Conservation (phyloP, 495 filamentous ascomycete genomes). For the Penicilliopsis zonata region DNA sequence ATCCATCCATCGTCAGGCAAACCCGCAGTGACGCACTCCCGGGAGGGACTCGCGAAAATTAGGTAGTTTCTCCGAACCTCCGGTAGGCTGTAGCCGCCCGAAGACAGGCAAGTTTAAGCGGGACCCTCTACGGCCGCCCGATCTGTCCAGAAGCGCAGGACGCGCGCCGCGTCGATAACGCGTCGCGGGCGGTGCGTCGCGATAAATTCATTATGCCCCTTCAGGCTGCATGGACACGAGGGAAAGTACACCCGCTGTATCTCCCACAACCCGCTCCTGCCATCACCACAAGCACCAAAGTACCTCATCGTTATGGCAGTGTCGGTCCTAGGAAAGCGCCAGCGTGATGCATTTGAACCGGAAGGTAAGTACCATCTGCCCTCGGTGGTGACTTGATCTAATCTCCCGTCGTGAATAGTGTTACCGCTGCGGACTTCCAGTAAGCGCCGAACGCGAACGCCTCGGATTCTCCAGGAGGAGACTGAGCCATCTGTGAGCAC, state of each 20-base stretch:
- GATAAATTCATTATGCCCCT: slow-evolving; percentile 9
- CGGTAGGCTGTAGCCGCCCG: too few relatives aligned
- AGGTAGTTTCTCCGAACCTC: slow-evolving; percentile 1
- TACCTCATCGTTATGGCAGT: slow-evolving; percentile 40
- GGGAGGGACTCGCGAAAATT: slow-evolving; percentile 1
- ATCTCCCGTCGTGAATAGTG: too few relatives aligned
- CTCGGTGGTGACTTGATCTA: slow-evolving; percentile 11
- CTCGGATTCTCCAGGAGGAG: slow-evolving; percentile 19
- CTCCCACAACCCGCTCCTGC: slow-evolving; percentile 10
- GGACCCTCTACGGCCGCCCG: too few relatives aligned
- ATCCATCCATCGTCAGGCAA: slow-evolving; percentile 2
- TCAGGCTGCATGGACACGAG: too few relatives aligned
- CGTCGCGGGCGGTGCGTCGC: slow-evolving; percentile 1
- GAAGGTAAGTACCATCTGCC: slow-evolving; percentile 39
- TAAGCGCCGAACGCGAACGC: slow-evolving; percentile 47
- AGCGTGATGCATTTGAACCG: slow-evolving; percentile 33
- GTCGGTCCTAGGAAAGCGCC: slow-evolving; percentile 64
- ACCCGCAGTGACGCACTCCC: slow-evolving; percentile 9
- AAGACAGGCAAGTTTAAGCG: too few relatives aligned
- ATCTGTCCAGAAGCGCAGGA: background rate
- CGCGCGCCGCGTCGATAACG: slow-evolving; percentile 8
- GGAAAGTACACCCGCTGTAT: slow-evolving; percentile 9
- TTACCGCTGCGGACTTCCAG: slow-evolving; percentile 38
- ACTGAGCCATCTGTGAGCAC: slow-evolving; percentile 6
- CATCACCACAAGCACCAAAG: slow-evolving; percentile 2